These are phyloP conservation scores for Pseudocercospora crystallina DNA, from an alignment of 2,329 filamentous ascomycete species.

Conservation along the genomic window DNA sequence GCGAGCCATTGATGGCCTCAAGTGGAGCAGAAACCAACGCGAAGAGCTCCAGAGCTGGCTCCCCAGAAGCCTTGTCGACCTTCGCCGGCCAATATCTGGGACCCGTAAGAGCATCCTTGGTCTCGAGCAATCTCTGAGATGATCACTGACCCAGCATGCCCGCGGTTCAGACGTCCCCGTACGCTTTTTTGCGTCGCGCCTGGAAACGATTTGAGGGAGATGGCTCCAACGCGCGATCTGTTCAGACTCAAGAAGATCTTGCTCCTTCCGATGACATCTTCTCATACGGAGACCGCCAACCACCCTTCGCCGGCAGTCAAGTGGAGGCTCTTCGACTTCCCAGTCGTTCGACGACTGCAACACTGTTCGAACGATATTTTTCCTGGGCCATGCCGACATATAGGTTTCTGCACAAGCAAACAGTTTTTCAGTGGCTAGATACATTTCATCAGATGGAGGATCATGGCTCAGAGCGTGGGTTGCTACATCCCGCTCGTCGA, in stretches of 20 bases:
- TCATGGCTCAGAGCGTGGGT: slow-evolving; percentile 31
- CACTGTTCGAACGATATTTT: slow-evolving; percentile 43
- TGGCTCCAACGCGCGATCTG: slow-evolving; percentile 10
- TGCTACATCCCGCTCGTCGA: slow-evolving; percentile 44
- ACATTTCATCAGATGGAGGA: slow-evolving; percentile 48
- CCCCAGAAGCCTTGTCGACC: slow-evolving; percentile 21
- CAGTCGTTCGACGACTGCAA: slow-evolving; percentile 30
- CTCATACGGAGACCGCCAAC: slow-evolving; percentile 51
- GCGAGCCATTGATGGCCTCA: too few species aligned
- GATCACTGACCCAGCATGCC: too few species aligned
- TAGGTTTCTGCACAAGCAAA: slow-evolving; percentile 47
- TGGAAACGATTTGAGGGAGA: slow-evolving; percentile 49
- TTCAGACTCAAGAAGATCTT: slow-evolving; percentile 17
- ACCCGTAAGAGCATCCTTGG: slow-evolving; percentile 3
- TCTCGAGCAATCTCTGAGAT: too few species aligned
- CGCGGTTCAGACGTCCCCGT: slow-evolving; percentile 21
- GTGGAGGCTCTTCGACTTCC: slow-evolving; percentile 45
- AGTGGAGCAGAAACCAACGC: slow-evolving; percentile 2
- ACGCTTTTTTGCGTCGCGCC: slow-evolving; percentile 49
- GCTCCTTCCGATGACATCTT: slow-evolving; percentile 49
- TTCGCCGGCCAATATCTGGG: slow-evolving; percentile 29
- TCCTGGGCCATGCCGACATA: slow-evolving; percentile 46
- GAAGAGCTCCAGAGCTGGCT: slow-evolving; percentile 16
- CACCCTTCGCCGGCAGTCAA: slow-evolving; percentile 36
- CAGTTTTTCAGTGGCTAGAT: slow-evolving; percentile 44